These are phyloP conservation scores for Mrakia blollopis DNA, from an alignment of 768 basidiomycete species.

Conservation along the genomic window DNA sequence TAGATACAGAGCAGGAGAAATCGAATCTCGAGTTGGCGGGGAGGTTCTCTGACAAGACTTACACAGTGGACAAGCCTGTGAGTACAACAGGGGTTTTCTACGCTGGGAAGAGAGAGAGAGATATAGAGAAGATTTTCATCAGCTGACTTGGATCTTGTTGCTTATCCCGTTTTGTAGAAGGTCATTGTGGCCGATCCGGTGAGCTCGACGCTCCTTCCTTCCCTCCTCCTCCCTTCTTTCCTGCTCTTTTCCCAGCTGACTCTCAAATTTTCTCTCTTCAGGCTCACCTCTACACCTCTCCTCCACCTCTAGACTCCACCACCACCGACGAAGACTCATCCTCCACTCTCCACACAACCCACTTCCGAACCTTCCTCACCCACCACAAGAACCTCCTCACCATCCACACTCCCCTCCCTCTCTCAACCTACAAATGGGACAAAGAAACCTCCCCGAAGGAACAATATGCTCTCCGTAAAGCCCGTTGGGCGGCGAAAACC, in stretches of 20 bases:
- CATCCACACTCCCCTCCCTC: background rate
- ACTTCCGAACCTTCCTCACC: constrained; percentile 15
- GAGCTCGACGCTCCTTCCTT: background rate
- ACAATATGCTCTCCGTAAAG: background rate
- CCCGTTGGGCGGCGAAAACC: background rate
- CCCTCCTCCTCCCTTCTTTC: background rate
- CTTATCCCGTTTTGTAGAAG: background rate
- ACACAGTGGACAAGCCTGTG: background rate
- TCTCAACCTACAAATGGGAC: background rate
- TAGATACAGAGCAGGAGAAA: background rate
- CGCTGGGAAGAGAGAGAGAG: too few species aligned
- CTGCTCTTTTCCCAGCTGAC: background rate
- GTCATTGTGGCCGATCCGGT: background rate
- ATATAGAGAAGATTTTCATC: background rate
- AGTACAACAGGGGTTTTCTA: background rate
- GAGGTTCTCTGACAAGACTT: background rate
- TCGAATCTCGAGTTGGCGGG: background rate
- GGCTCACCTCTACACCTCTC: constrained; percentile 10
- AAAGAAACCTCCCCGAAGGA: background rate
- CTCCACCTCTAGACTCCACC: background rate
- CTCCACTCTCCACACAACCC: background rate
- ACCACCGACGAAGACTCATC: too few species aligned
- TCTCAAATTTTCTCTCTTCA: background rate
- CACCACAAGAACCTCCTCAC: constrained; percentile 12
- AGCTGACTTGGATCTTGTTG: background rate